These are phyloP conservation scores for Gaeumannomyces tritici DNA, from an alignment of 2,329 filamentous ascomycete species.

Conservation along the genomic window DNA sequence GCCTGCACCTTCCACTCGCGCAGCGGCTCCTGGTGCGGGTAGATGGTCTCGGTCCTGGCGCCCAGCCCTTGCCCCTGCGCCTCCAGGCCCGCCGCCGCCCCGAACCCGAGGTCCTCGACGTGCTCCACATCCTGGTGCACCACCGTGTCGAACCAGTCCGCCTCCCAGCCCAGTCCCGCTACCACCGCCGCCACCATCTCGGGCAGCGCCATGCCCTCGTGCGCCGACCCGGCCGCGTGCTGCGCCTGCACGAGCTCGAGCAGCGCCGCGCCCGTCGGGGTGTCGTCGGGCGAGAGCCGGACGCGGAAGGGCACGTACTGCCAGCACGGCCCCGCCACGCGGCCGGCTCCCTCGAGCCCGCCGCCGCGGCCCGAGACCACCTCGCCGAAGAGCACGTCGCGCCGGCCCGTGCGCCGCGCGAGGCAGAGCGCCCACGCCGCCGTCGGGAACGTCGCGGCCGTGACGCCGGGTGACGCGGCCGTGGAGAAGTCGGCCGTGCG, in stretches of 20 bases:
- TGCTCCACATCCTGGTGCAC: slow-evolving; percentile 53
- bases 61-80: too few species aligned
- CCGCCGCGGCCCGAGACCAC: slow-evolving; percentile 55
- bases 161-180: slow-evolving; percentile 8
- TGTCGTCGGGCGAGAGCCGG: slow-evolving; percentile 5
- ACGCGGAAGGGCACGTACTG: slow-evolving; percentile 58
- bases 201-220: slow-evolving; percentile 42
- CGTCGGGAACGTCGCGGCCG: slow-evolving; percentile 55
- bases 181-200: slow-evolving; percentile 32
- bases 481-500: slow-evolving; percentile 32
- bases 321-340: slow-evolving; percentile 55
- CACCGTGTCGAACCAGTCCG: slow-evolving; percentile 42
- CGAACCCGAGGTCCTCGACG: slow-evolving; percentile 42
- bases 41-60: slow-evolving; percentile 44
- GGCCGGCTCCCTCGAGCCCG: slow-evolving; percentile 42
- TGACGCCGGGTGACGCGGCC: slow-evolving; percentile 32
- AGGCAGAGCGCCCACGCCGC: slow-evolving; percentile 57
- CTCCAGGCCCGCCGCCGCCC: slow-evolving; percentile 14
- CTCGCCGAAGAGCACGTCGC: slow-evolving; percentile 56
- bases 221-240: slow-evolving; percentile 44
- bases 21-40: slow-evolving; percentile 46
- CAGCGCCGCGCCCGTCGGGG: slow-evolving; percentile 39
- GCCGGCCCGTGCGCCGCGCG: slow-evolving; percentile 37
- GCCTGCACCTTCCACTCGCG: slow-evolving; percentile 52
- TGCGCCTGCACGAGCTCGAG: slow-evolving; percentile 45